Conservation (phyloP, 208 protist genomes). For the Acanthamoeba castellanii region DNA sequence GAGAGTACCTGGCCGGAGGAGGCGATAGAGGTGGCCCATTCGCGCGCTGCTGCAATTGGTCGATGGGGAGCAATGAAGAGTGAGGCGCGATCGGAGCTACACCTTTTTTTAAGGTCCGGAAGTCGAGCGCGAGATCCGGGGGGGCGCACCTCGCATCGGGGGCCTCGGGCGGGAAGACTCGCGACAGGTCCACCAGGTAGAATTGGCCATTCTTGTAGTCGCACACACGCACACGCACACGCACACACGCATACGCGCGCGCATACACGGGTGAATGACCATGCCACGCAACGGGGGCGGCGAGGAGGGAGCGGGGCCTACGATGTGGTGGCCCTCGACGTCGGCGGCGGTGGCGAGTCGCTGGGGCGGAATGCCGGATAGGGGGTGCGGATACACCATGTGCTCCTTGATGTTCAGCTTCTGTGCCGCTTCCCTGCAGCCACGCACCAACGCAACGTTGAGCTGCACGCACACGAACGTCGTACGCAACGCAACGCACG, state of each 20-base stretch:
- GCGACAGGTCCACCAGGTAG: constrained; percentile 40
- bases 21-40: constrained; percentile 57
- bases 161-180: constrained; percentile 54
- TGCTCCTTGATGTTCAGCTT: constrained; percentile 68
- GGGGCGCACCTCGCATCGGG: neutral
- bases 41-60: neutral
- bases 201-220: neutral
- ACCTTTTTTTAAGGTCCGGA: neutral
- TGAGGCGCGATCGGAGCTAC: neutral
- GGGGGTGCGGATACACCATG: neutral
- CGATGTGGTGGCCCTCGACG: constrained; percentile 48
- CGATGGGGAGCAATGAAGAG: neutral
- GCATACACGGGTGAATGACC: neutral
- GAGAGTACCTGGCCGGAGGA: neutral
- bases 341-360: constrained; percentile 17
- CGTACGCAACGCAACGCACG: too few species aligned
- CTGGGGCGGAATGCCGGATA: neutral
- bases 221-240: neutral
- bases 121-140: too few species aligned
- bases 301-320: neutral
- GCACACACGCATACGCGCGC: neutral
- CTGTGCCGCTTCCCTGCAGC: neutral
- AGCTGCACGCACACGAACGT: neutral
- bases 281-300: neutral
- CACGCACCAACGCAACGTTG: neutral